Base-by-base conservation (phyloP, 2,329 filamentous ascomycete species). In the Calonectria hongkongensis region DNA sequence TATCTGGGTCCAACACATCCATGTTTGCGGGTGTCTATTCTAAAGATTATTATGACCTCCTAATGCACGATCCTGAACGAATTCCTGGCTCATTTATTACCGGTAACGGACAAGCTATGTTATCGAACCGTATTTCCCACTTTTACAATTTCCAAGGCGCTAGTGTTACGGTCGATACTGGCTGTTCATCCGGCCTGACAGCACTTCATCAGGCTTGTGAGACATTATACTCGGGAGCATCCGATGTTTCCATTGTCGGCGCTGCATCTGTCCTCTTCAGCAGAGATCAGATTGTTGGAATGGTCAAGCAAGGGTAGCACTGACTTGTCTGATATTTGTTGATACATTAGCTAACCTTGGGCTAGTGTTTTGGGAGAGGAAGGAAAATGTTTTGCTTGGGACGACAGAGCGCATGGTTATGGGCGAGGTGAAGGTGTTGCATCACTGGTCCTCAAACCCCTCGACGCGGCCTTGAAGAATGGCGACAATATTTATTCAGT, bases 341-440 rank as follows among this genome's bases (percentile, higher is more conserved):
- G 21, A 27, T 1, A 41, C 7, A 1, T 27, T 6, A 27, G 36
- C 54, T 60, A 8, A 60, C 33, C 16, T 36, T 41, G 6, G 13
- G 6, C 15, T 27, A 65, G 45, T 21, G 62, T 77, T 62, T 48
- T 76, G 6, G 73, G 70, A 3, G 65, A 66, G 0, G 64, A 54
- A 16, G 73, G 69, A 0, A 51, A 60, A 3, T 71, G 63, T 12
- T 70, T 60, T 2, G 75, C 74, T 39, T 76, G 70, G 56, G 75
- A 76, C 18, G 43, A 45, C 1, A 47, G 56, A 1, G 75, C 68
- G 0, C 54, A 75, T 4, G 74, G 76, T 0, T 78, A 78, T 21
- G 75, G 71, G 0, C 72, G 75, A 27, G 75, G 75, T 0, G 75
- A 77, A 15, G 75, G 75, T 7, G 60, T 74, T 2, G 73, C 69